Base-by-base conservation (phyloP, 2,329 filamentous ascomycete species). In the Cladophialophora exuberans region DNA sequence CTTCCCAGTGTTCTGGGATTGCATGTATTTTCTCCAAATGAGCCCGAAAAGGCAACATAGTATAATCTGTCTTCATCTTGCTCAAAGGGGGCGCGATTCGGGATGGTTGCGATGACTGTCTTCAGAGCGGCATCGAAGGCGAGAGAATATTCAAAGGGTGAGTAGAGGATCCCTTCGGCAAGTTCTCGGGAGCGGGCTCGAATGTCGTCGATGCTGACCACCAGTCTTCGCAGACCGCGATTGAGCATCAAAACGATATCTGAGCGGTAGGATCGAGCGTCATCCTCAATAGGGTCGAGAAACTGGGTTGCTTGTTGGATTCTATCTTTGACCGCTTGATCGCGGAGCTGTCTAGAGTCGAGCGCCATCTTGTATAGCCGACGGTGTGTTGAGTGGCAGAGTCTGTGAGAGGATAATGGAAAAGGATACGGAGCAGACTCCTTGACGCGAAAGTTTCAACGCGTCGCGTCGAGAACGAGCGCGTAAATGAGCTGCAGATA, bases 41-140 rank as follows among this genome's bases (percentile, higher is more conserved):
- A 96, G 62, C 94, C 94, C 52, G 93, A 85, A 76, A 90, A 97
- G n/a, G 94, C 94, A 68, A 94, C 97, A 72, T 99, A 97, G 76
- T 96, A 99, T 65, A 81, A 73, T 36, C 86, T 84, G 70, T 97
- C 92, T 25, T 88, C 85, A 38, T 84, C 82, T 1, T 84, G 86
- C 72, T 96, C 90, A 64, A 87, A 86, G 2, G 87, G 82, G 2
- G 90, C 84, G 35, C 89, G 84, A 65, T 88, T 85, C 9, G 87
- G 86, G 26, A 96, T 78, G 2, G 90, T 88, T 68, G 87, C 83
- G 61, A 97, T 86, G 48, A 97, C 88, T 61, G 94, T 86, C 69
- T 94, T 96, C 59, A 99, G 82, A 1, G 93, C 94, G 63, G 85
- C 82, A 70, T 99, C 89, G 74, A 99, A 97, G 51, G 93, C 91